Base-by-base conservation (phyloP, 2,329 filamentous ascomycete species). In the Cadophora malorum region DNA sequence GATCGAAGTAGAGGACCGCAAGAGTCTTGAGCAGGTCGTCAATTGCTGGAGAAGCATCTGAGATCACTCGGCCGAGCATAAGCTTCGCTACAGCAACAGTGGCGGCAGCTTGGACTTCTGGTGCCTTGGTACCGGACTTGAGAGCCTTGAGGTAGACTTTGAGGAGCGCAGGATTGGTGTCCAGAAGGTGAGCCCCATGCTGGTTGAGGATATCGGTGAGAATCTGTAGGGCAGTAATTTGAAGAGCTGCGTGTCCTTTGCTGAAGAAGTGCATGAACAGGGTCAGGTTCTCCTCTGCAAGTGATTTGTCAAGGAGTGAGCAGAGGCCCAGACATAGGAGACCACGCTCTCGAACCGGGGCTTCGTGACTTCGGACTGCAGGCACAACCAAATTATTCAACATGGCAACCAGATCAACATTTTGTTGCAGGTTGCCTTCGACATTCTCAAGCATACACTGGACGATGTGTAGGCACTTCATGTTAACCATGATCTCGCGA, bases 391-490 rank as follows among this genome's bases (percentile, higher is more conserved):
- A 86, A 72, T 96, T 98, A 83, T 99, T 98, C 61, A 99, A 85
- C 91, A 98, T 97, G n/a, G 92, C 92, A 4, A 97, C 93, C n/a
- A 98, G 82, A 76, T 97, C 91, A 67, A 91, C 90, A 78, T 97
- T 97, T 73, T 94, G 88, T 79, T 97, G 94, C 47, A 98, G 83
- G 75, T 92, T 92, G 69, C 93, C 93, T 64, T 92, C 86, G 10
- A 99, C 93, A 76, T 98, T 97, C 77, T 96, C 90, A 63, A 99
- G 86, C 92, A 98, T 97, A 83, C 94, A 98, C 79, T 97, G 93
- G 31, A 96, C 94, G 73, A 99, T 97, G 77, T 97, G 92, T 70
- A 99, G 85, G 79, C 96, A 98, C 81, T 98, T 98, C 88, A 97
- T 94, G 83, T 98, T 98, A 79, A 98, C 91, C 83, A 97, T 90